These are phyloP conservation scores for Trichoderma arundinaceum DNA, from an alignment of 2,329 filamentous ascomycete species.

Conservation along the genomic window DNA sequence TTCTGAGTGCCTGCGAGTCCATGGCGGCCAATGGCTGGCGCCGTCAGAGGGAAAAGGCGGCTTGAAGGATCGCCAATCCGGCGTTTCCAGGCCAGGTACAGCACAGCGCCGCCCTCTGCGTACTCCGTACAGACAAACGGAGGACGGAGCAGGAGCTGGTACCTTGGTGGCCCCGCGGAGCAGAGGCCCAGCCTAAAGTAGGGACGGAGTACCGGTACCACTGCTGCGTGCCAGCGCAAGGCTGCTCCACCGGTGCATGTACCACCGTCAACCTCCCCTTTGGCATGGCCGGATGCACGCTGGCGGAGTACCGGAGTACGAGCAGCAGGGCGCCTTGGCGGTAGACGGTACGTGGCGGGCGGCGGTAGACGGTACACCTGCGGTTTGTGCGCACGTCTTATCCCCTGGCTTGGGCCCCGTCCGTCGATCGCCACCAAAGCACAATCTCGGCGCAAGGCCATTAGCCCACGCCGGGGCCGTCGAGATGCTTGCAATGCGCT, in stretches of 20 bases:
- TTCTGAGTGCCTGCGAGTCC: no score
- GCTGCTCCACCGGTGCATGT: slow-evolving; percentile 12
- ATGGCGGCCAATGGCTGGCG: slow-evolving; percentile 10
- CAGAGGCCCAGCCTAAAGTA: no score
- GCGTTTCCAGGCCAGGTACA: slow-evolving; percentile 3
- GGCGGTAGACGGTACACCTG: no score
- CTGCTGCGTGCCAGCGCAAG: slow-evolving; percentile 21
- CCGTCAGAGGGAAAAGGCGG: neutral
- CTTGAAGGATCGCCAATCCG: slow-evolving; percentile 7
- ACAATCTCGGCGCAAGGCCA: slow-evolving; percentile 21
- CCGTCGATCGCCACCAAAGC: slow-evolving; percentile 26
- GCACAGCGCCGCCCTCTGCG: neutral
- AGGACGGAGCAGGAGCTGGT: neutral
- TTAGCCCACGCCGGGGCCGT: slow-evolving; percentile 22
- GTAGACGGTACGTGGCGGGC: neutral
- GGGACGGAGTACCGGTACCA: slow-evolving; percentile 20
- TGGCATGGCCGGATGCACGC: neutral
- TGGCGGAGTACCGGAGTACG: slow-evolving; percentile 17
- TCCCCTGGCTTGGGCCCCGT: slow-evolving; percentile 2
- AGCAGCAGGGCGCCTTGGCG: slow-evolving; percentile 10
- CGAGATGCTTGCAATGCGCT: neutral
- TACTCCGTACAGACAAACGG: slow-evolving; percentile 1
- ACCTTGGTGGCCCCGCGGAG: neutral
- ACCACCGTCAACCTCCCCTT: neutral
- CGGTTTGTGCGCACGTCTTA: neutral